phyloP scores from a whole-genome alignment of 1,284 basidiomycete genomes.

The Ustilago loliicola region DNA sequence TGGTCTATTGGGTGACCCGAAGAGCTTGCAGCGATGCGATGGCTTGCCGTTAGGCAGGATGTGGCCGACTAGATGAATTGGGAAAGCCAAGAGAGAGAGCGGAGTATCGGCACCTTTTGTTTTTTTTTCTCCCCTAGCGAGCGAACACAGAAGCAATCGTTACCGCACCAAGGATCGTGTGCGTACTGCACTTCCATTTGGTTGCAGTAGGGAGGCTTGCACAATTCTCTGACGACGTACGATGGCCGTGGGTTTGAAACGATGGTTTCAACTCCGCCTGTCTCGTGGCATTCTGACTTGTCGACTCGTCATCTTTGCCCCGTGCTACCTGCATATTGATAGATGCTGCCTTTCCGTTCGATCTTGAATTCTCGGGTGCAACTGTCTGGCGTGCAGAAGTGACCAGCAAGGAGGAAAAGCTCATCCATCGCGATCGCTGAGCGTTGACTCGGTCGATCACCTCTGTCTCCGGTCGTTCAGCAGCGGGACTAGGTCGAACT shows the following conservation, averaged over 20 bases:
- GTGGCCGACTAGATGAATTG: background rate
- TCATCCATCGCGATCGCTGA: too few species aligned
- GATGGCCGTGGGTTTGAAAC: conserved; percentile 16
- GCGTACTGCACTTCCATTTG: background rate
- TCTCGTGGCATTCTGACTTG: conserved; percentile 8
- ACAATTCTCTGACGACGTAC: conserved; percentile 11
- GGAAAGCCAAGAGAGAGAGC: background rate
- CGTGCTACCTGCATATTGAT: conserved; percentile 4
- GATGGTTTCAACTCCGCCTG: conserved; percentile 3
- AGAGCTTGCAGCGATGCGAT: background rate
- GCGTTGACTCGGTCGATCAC: too few species aligned
- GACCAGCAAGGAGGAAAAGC: too few species aligned
- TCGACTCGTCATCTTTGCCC: background rate
- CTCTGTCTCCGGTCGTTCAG: too few species aligned
- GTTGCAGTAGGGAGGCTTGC: background rate
- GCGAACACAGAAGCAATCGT: background rate
- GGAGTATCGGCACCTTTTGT: background rate
- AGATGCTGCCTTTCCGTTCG: background rate
- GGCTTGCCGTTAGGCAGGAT: too few species aligned
- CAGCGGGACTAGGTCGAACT: too few species aligned
- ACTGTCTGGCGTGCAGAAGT: too few species aligned
- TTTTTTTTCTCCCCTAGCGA: conserved; percentile 3
- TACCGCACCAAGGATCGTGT: background rate
- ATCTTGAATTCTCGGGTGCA: background rate
- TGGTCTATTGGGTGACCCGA: too few species aligned